A percentile compares a stretch with the other conserved stretches of the same genome.
These are phyloP conservation scores for Tolypocladium paradoxum DNA, from an alignment of 2,329 filamentous ascomycete species.

Conservation along the genomic window DNA sequence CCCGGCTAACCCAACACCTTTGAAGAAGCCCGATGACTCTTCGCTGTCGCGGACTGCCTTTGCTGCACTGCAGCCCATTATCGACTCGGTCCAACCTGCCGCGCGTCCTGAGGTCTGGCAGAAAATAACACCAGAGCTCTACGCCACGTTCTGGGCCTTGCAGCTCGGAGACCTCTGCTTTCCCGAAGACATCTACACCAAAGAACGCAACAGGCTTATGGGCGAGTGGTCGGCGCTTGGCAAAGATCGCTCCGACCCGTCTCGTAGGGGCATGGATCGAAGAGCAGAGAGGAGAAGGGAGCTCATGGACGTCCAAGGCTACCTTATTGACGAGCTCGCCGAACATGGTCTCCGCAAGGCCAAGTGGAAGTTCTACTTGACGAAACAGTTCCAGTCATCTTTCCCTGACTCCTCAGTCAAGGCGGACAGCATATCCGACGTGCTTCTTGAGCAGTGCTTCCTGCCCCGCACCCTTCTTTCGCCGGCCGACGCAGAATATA, in stretches of 20 bases:
- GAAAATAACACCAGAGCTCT: slow-evolving; percentile 69
- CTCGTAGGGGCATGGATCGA: slow-evolving; percentile 56
- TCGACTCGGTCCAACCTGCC: slow-evolving; percentile 53
- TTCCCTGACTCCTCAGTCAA: slow-evolving; percentile 59
- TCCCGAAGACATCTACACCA: slow-evolving; percentile 65
- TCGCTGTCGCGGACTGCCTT: slow-evolving; percentile 19
- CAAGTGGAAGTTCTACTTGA: slow-evolving; percentile 57
- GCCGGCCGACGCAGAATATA: slow-evolving; percentile 78
- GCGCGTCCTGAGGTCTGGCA: slow-evolving; percentile 55
- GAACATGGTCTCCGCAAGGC: slow-evolving; percentile 56
- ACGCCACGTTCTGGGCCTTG: slow-evolving; percentile 85
- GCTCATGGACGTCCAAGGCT: slow-evolving; percentile 56
- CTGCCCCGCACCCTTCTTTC: slow-evolving; percentile 80
- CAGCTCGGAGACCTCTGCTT: slow-evolving; percentile 72
- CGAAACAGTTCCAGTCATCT: slow-evolving; percentile 67
- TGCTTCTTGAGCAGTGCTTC: slow-evolving; percentile 81
- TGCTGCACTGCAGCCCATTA: slow-evolving; percentile 53
- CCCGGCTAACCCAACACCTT: slow-evolving; percentile 12
- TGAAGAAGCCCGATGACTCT: slow-evolving; percentile 23
- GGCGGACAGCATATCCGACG: slow-evolving; percentile 58
- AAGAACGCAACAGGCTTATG: slow-evolving; percentile 59
- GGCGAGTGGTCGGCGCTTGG: slow-evolving; percentile 56
- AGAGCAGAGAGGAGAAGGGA: slow-evolving; percentile 52
- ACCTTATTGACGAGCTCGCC: slow-evolving; percentile 63
- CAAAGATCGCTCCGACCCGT: slow-evolving; percentile 63